Evolutionary conservation across 257 asterid species (phyloP).

Genomic region (Solanum appendiculatum): DNA sequence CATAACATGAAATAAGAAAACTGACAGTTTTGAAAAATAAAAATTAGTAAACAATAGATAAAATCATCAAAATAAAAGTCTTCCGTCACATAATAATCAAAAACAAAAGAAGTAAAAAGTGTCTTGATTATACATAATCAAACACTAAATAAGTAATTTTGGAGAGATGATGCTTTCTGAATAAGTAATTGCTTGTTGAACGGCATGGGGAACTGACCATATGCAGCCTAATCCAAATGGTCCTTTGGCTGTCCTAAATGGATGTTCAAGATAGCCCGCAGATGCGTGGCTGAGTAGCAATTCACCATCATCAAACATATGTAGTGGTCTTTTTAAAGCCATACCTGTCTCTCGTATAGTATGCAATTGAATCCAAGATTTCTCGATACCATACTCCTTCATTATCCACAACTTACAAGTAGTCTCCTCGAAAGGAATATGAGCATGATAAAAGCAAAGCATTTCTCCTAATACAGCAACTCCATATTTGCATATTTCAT

Average conservation of each 20-base stretch:
- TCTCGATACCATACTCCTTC: not conserved
- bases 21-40: too few species aligned
- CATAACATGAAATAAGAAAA: not conserved
- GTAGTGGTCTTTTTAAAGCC: not conserved
- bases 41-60: too few species aligned
- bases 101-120: too few species aligned
- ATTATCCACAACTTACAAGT: not conserved
- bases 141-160: not conserved
- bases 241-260: not conserved
- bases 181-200: not conserved
- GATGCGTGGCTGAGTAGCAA: too few species aligned
- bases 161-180: not conserved
- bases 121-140: not conserved
- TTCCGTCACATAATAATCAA: too few species aligned
- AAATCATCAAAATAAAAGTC: too few species aligned
- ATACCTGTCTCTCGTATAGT: not conserved
- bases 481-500: not conserved
- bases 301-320: too few species aligned
- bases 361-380: not conserved
- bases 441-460: too few species aligned
- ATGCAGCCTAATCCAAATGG: not conserved
- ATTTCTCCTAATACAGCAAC: not conserved
- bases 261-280: rapidly evolving
- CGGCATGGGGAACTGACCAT: too few species aligned
- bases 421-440: too few species aligned